Percentiles rank a stretch among this genome's conserved stretches.
Evolutionary conservation across 768 basidiomycete species (phyloP).

Genomic region (Grammothele lineata): DNA sequence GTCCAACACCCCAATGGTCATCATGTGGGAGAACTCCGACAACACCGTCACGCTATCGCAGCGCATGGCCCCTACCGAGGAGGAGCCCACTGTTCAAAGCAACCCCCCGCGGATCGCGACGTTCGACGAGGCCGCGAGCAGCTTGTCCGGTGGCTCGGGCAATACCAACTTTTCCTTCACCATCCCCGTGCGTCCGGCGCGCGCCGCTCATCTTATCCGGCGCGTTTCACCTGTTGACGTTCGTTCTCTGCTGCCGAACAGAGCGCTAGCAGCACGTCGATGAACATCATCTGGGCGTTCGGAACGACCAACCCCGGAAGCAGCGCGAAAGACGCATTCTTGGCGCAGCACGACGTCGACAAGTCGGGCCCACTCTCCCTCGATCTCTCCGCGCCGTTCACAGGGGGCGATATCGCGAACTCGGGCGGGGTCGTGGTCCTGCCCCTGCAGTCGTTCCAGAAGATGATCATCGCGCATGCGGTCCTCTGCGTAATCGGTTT

Average conservation of each 20-base stretch:
- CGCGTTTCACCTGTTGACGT: too few relatives aligned
- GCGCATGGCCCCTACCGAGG: constrained; percentile 45
- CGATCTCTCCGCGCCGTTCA: constrained; percentile 42
- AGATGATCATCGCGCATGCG: constrained; percentile 49
- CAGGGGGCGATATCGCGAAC: constrained; percentile 1
- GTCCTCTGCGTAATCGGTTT: constrained; percentile 49
- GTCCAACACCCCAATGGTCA: constrained; percentile 62
- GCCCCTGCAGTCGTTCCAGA: constrained; percentile 44
- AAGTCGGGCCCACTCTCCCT: constrained; percentile 38
- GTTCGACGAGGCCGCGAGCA: constrained; percentile 25
- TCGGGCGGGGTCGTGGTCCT: constrained; percentile 1
- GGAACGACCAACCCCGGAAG: constrained; percentile 45
- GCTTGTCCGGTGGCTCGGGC: too few relatives aligned
- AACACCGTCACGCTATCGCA: constrained; percentile 64
- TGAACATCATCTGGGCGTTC: constrained; percentile 58
- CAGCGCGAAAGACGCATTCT: constrained; percentile 37
- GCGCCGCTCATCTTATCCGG: too few relatives aligned
- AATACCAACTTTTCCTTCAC: constrained; percentile 52
- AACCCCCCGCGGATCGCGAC: constrained; percentile 51
- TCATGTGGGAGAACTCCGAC: constrained; percentile 66
- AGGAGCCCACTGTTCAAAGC: constrained; percentile 52
- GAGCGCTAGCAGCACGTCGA: constrained; percentile 24
- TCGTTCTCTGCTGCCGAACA: background rate
- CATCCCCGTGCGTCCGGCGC: constrained; percentile 37
- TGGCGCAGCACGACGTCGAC: constrained; percentile 40